Base-by-base conservation (phyloP, 179 eudicot species). In the Beta macrorhiza region DNA sequence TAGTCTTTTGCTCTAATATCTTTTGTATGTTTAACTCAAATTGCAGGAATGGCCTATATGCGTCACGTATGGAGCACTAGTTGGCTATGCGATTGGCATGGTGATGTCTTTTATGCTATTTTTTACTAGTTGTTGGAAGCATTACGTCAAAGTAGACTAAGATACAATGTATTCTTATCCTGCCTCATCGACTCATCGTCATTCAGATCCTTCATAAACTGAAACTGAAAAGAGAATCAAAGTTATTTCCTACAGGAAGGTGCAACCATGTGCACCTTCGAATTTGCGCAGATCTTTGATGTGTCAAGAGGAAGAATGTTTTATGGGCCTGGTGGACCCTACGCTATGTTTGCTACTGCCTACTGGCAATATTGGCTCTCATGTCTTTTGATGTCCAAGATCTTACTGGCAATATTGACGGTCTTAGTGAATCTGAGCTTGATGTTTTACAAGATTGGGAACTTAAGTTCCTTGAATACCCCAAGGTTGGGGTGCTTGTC, bases 1-100 rank as follows among this genome's bases (percentile, higher is more conserved):
- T 61, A 8, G 65, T 5, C 29, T 5, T 32, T 19, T 19, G n/a
- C 16, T 47, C 22, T 29, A n/a, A 25, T 71, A 3, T 11, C 0
- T 17, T 4, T 5, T 16, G 14, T 52, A 3, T 25, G 17, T 22
- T 53, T 52, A 1, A 73, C 14, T 52, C 0, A 15, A 22, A 72
- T 51, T 75, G 81, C 86, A 95, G 98, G 98, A 95, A 84, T 93
- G 98, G 98, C 98, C 98, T 57, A 87, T 95, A 82, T 95, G 92
- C 76, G 97, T 95, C 79, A 91, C 91, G 55, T 93, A 89, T 84
- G 98, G 97, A 84, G 93, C 94, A 53, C 79, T 95, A 52, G 80
- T 88, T 20, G 98, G 97, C 67, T 95, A 93, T 78, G 67, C 81
- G 80, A 53, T 87, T 67, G 95, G 92, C 78, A 79, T 90, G 90